Conservation (phyloP, 345 rosid genomes). For the Salix udensis region DNA sequence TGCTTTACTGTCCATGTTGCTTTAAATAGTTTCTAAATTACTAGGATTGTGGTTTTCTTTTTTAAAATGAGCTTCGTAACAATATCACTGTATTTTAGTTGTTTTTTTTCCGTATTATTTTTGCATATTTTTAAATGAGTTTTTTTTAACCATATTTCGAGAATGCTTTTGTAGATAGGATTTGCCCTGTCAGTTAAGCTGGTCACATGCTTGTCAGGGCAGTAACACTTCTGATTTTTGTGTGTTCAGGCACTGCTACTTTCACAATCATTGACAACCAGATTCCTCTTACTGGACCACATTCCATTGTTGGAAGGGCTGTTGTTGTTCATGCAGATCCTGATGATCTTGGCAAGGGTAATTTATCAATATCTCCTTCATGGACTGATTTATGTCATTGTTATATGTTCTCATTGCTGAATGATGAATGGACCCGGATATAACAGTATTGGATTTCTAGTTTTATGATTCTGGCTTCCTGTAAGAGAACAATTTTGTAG, state of each 20-base stretch:
- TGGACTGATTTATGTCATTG: not conserved
- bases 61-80: not conserved
- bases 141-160: not conserved
- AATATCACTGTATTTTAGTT: not conserved
- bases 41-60: not conserved
- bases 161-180: not conserved
- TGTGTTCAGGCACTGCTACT: slow-evolving; percentile 54
- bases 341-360: slow-evolving; percentile 98
- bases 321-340: slow-evolving; percentile 90
- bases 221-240: slow-evolving; percentile 1
- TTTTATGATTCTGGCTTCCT: not conserved
- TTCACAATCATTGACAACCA: slow-evolving; percentile 64
- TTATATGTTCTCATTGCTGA: not conserved
- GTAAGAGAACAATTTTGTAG: not conserved
- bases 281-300: slow-evolving; percentile 78
- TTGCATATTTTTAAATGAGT: not conserved
- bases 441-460: not conserved
- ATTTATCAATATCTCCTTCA: slow-evolving; percentile 5
- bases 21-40: not conserved
- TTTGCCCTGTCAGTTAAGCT: not conserved
- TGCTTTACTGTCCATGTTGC: not conserved
- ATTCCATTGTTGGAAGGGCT: slow-evolving; percentile 85
- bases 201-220: not conserved
- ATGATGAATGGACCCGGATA: not conserved
- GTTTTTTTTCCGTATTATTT: not conserved